phyloP scores from a whole-genome alignment of 306 rosid species.

The Abrus precatorius region DNA sequence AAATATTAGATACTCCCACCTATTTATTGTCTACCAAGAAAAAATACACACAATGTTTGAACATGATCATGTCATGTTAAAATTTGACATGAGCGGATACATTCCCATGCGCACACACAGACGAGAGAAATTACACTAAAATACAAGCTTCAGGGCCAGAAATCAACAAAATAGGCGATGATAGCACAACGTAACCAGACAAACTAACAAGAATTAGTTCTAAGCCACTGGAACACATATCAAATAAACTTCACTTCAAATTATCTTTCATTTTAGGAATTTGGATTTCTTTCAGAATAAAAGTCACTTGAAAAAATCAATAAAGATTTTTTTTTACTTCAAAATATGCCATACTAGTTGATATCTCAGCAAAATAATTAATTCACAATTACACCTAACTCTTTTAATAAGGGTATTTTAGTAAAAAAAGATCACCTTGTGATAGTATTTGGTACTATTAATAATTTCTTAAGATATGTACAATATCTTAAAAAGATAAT shows the following conservation, averaged over 20 bases:
- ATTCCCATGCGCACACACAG: background rate
- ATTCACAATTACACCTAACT: too few relatives aligned
- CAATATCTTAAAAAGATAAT: too few relatives aligned
- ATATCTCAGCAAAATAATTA: too few relatives aligned
- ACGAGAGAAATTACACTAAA: constrained; percentile 12
- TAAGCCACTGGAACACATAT: constrained; percentile 5
- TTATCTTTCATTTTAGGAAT: too few relatives aligned
- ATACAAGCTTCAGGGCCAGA: background rate
- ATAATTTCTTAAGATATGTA: too few relatives aligned
- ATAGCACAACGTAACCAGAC: constrained; percentile 19
- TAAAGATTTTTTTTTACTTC: too few relatives aligned
- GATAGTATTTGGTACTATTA: too few relatives aligned
- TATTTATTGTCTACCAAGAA: background rate
- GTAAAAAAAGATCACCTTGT: too few relatives aligned
- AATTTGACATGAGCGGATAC: background rate
- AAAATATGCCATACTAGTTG: too few relatives aligned
- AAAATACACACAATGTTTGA: background rate
- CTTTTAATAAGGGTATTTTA: too few relatives aligned
- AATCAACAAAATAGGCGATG: constrained; percentile 16
- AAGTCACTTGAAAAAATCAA: too few relatives aligned
- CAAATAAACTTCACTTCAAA: background rate
- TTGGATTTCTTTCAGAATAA: too few relatives aligned
- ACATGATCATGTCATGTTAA: background rate
- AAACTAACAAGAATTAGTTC: background rate
- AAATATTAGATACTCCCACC: background rate